Evolutionary conservation across 2,329 filamentous ascomycete genomes (phyloP), one percentile per base, ranked within the genome.

Genomic region (Shiraia sp.): DNA sequence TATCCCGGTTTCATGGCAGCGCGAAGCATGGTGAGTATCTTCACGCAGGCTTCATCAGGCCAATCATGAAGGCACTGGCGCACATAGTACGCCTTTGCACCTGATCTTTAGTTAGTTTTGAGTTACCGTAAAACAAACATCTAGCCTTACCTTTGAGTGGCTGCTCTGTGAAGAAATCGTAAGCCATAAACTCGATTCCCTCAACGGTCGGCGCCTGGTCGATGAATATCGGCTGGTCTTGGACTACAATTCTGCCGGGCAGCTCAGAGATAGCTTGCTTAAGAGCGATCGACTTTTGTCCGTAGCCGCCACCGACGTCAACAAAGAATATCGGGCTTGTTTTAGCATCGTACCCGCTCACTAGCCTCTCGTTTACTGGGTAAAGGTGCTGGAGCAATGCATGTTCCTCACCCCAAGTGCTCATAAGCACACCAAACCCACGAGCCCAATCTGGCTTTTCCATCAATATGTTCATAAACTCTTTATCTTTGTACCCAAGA

Each of bases 211-310:
- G 50, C 3, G 52, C 57, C n/a, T 64, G 47, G n/a, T 49, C 49
- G n/a, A 65, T 44, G 4, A 79, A 72, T 0, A 64, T 57, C 0
- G 70, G 68, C 5, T 75, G 60, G 45, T 80, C 78, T 49, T 80
- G 75, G 0, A 79, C 61, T 2, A 79, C 55, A 4, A 79, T 57
- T 8, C 65, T 59, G 2, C 76, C 76, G 0, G 69, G 66, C 0
- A 61, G 53, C 2, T 66, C 40, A 0, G 74, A 72, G 44, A 68
- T 68, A 36, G 70, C 66, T 2, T 49, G 44, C 2, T 31, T 63
- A 48, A 76, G 73, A 31, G 68, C 57, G 2, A 51, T 47, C 4
- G 74, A 42, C 45, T 76, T 69, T 43, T 75, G 69, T 10, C 73
- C 72, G 1, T 66, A 32, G 26, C 60, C 58, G 3, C 72, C 73